phyloP scores from a whole-genome alignment of 2,329 filamentous ascomycete genomes.

The Tolypocladium pustulatum region DNA sequence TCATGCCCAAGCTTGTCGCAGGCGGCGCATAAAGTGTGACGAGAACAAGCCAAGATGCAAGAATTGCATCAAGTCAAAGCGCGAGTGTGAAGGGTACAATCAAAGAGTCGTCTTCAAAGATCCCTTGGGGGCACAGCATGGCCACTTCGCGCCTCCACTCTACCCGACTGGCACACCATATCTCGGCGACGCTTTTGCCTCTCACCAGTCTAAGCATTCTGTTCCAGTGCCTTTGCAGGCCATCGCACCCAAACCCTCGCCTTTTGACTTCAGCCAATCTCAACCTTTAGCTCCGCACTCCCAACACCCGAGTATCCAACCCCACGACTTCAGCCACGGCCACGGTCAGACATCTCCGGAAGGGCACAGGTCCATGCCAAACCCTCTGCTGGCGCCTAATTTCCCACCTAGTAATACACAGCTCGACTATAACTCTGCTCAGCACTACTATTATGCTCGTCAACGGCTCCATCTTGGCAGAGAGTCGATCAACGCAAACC shows the following conservation, averaged over 20 bases:
- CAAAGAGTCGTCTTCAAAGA: slow-evolving; percentile 74
- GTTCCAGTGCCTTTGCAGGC: slow-evolving; percentile 25
- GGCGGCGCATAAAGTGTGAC: slow-evolving; percentile 92
- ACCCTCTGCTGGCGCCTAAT: slow-evolving; percentile 9
- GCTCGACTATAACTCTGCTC: not conserved
- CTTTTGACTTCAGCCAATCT: slow-evolving; percentile 13
- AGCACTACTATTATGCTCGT: not conserved
- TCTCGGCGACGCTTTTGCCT: slow-evolving; percentile 11
- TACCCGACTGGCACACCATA: slow-evolving; percentile 30
- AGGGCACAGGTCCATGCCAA: slow-evolving; percentile 7
- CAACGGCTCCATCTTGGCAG: not conserved
- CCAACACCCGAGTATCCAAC: not conserved
- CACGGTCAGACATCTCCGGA: slow-evolving; percentile 1
- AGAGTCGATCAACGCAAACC: not conserved
- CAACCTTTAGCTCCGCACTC: slow-evolving; percentile 2
- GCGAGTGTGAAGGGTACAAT: slow-evolving; percentile 74
- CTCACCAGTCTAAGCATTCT: slow-evolving; percentile 26
- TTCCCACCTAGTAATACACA: slow-evolving; percentile 1
- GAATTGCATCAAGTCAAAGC: slow-evolving; percentile 81
- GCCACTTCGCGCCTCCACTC: slow-evolving; percentile 29
- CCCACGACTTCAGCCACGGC: not conserved
- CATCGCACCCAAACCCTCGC: slow-evolving; percentile 42
- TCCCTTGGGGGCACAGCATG: slow-evolving; percentile 33
- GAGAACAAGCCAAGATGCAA: slow-evolving; percentile 74
- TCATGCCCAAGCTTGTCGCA: slow-evolving; percentile 62